A percentile compares a stretch with the other conserved stretches of the same genome.
phyloP scores from a whole-genome alignment of 331 rosid genomes.

The Dryas integrifolia region DNA sequence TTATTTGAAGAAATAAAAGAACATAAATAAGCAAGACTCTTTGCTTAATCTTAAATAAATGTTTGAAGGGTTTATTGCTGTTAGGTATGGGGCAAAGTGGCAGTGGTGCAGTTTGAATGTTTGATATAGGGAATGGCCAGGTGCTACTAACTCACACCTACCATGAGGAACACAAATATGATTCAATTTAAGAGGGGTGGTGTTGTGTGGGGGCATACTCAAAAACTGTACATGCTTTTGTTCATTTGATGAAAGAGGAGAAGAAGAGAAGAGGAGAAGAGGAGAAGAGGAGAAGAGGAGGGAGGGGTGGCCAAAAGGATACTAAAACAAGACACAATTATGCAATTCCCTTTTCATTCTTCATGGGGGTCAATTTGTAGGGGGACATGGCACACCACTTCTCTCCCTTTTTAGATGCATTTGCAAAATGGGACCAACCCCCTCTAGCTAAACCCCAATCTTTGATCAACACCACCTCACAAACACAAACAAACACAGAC shows the following conservation, averaged over 20 bases:
- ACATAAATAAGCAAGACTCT: background rate
- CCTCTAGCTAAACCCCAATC: constrained; percentile 26
- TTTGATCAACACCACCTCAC: constrained; percentile 41
- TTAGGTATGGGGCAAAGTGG: constrained; percentile 16
- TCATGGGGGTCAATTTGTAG: constrained; percentile 52
- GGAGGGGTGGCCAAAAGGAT: constrained; percentile 48
- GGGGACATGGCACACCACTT: constrained; percentile 67
- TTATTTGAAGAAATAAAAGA: too few species aligned
- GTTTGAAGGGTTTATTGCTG: constrained; percentile 8
- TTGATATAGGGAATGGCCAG: constrained; percentile 46
- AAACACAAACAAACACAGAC: constrained; percentile 21
- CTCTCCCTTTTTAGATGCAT: constrained; percentile 63
- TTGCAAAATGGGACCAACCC: constrained; percentile 60
- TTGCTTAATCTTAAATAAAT: constrained; percentile 14
- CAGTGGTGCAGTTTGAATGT: constrained; percentile 31
- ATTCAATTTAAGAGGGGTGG: constrained; percentile 32
- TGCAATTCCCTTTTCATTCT: constrained; percentile 58
- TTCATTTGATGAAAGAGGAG: constrained; percentile 36
- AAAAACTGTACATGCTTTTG: constrained; percentile 32
- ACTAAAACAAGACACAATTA: constrained; percentile 59
- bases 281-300: constrained; percentile 25
- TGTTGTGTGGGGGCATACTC: constrained; percentile 55
- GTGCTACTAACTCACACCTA: constrained; percentile 46
- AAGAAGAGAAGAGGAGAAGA: constrained; percentile 23
- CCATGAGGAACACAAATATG: constrained; percentile 31